Base-by-base conservation (phyloP, 169 alveolate genomes). In the Plasmodium blacklocki region DNA sequence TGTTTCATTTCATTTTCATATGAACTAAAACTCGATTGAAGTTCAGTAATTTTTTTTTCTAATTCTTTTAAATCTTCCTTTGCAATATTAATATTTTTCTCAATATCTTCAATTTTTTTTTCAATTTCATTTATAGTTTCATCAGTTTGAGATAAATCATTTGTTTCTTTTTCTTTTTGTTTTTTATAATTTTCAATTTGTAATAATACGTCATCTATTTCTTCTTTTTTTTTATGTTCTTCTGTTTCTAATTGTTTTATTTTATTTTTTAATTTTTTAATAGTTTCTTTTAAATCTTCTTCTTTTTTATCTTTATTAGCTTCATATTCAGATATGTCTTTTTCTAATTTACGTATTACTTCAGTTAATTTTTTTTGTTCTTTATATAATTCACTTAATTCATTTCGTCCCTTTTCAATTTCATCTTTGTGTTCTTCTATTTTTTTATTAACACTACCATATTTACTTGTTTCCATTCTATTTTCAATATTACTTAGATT, bases 301-400 rank as follows among this genome's bases (percentile, higher is more conserved):
- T 74, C 93, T 70, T 94, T 94, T 72, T 92, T 75, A 60, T 67
- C 88, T 56, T 90, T 92, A 56, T 92, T 67, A 66, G 63, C 59
- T 26, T 74, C 94, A 90, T 92, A 90, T 14, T 91, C 95, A 68
- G 86, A 68, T 19, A 89, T 90, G 63, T 92, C 95, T 49, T 92
- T 92, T 68, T 76, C 88, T 12, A 78, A 72, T 32, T 94, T 80
- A 29, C 88, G 86, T n/a, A 94, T 92, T 21, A 74, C 83, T n/a
- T 85, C 93, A 23, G 88, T 93, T 70, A 95, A 66, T 11, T 86
- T 74, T 62, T 91, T 93, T 19, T 95, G 92, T 73, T 94, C 91
- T 7, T 50, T 83, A 58, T 85, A 93, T 49, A 93, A 86, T 45
- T 80, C 93, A 15, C 45, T 64, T 12, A 86, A 72, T 32, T 89